phyloP scores from a whole-genome alignment of 2,329 filamentous ascomycete genomes.

The Lasiodiplodia sp. region DNA sequence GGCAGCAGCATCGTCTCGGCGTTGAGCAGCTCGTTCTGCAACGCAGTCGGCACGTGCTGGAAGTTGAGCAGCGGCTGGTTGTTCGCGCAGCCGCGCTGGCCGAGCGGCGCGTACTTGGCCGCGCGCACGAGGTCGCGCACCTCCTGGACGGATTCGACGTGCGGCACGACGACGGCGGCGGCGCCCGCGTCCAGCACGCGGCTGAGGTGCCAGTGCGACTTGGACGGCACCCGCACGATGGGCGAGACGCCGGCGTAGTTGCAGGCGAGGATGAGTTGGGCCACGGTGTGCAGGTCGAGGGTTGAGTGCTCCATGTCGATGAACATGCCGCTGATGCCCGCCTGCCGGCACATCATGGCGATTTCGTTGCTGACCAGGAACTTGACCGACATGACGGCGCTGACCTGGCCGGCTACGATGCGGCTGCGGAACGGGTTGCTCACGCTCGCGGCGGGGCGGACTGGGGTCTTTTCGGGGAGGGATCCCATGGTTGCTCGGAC shows the following conservation, averaged over 20 bases:
- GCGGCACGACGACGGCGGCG: constrained; percentile 51
- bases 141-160: constrained; percentile 49
- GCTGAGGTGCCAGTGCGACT: constrained; percentile 49
- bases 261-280: constrained; percentile 50
- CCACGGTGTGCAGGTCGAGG: constrained; percentile 46
- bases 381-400: constrained; percentile 1
- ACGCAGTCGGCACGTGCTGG: constrained; percentile 43
- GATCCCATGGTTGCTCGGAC: not conserved
- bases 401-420: not conserved
- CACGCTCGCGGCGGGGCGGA: not conserved
- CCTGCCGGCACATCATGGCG: constrained; percentile 31
- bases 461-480: not conserved
- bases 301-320: constrained; percentile 57
- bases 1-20: constrained; percentile 50
- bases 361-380: constrained; percentile 4
- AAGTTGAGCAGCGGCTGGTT: constrained; percentile 49
- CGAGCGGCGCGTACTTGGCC: constrained; percentile 50
- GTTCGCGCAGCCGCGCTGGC: constrained; percentile 46
- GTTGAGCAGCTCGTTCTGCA: constrained; percentile 47
- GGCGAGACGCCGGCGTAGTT: constrained; percentile 50
- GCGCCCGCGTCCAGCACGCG: constrained; percentile 53
- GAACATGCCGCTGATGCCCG: constrained; percentile 52
- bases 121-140: constrained; percentile 46
- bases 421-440: constrained; percentile 9
- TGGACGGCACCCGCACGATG: constrained; percentile 52